phyloP scores from a whole-genome alignment of 1,284 basidiomycete genomes.

The Rhodofomes roseus region DNA sequence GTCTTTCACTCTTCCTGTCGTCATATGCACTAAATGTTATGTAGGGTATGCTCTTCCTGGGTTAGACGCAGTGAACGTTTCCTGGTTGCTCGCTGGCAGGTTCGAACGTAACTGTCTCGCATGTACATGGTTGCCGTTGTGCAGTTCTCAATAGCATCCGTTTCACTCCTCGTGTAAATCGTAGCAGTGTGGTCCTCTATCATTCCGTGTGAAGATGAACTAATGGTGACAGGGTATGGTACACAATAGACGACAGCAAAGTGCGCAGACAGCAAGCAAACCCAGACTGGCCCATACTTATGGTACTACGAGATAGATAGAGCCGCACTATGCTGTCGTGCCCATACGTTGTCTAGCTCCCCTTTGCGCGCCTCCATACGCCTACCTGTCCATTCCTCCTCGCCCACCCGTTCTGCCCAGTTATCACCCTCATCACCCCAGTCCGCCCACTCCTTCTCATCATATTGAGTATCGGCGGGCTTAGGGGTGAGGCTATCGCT shows the following conservation, averaged over 20 bases:
- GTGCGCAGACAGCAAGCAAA: not conserved
- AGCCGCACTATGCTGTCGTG: conserved; percentile 1
- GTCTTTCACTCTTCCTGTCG: not conserved
- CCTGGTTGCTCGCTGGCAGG: not conserved
- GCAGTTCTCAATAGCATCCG: not conserved
- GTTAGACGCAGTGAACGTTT: not conserved
- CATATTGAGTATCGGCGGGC: not conserved
- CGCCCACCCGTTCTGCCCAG: conserved; percentile 48
- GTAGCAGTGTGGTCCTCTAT: not conserved
- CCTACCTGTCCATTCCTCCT: conserved; percentile 46
- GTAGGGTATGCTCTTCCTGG: not conserved
- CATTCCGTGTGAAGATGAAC: not conserved
- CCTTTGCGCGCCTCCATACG: conserved; percentile 36
- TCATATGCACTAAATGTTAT: not conserved
- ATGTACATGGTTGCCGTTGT: not conserved
- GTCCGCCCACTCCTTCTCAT: conserved; percentile 38
- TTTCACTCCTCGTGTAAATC: not conserved
- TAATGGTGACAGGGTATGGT: not conserved
- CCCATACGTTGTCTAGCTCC: conserved; percentile 24
- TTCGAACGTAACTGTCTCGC: not conserved
- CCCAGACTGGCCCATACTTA: not conserved
- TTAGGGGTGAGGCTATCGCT: not conserved
- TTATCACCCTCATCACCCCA: conserved; percentile 54
- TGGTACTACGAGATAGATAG: not conserved
- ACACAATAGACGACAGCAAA: not conserved